Evolutionary conservation across 225 moss, liverwort and hornwort genomes (phyloP).

Genomic region (Physcomitrium patens): DNA sequence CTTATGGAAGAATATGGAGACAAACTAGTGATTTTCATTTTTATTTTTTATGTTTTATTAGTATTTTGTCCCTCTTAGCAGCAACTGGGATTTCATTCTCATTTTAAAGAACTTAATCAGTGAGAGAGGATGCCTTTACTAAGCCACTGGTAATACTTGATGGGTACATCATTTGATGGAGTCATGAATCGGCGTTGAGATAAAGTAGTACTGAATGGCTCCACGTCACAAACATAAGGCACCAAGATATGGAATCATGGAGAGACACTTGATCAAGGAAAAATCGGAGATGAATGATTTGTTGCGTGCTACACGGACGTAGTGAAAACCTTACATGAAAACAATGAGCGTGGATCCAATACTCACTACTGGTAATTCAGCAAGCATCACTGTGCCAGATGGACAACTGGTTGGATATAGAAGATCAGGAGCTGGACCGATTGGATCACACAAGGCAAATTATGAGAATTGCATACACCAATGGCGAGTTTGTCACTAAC

Average conservation of each 20-base stretch:
- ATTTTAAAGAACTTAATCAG: too few species aligned
- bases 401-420: slow-evolving; percentile 41
- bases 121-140: too few species aligned
- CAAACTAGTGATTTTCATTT: too few species aligned
- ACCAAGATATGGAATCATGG: slow-evolving; percentile 13
- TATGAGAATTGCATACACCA: too few species aligned
- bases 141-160: too few species aligned
- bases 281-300: neutral
- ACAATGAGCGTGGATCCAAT: neutral
- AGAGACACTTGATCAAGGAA: neutral
- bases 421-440: slow-evolving; percentile 55
- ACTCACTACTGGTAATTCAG: slow-evolving; percentile 53
- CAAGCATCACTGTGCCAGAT: slow-evolving; percentile 35
- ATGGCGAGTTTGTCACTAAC: too few species aligned
- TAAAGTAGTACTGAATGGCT: slow-evolving; percentile 17
- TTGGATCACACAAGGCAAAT: slow-evolving; percentile 42
- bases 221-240: slow-evolving; percentile 20
- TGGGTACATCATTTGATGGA: slow-evolving; percentile 12
- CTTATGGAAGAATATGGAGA: too few species aligned
- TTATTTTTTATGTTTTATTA: too few species aligned
- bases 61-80: too few species aligned
- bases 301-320: neutral
- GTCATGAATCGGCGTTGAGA: slow-evolving; percentile 32
- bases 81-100: too few species aligned
- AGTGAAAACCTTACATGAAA: neutral